Base-by-base conservation (phyloP, 441 rosid species). In the Oxalis stricta region DNA sequence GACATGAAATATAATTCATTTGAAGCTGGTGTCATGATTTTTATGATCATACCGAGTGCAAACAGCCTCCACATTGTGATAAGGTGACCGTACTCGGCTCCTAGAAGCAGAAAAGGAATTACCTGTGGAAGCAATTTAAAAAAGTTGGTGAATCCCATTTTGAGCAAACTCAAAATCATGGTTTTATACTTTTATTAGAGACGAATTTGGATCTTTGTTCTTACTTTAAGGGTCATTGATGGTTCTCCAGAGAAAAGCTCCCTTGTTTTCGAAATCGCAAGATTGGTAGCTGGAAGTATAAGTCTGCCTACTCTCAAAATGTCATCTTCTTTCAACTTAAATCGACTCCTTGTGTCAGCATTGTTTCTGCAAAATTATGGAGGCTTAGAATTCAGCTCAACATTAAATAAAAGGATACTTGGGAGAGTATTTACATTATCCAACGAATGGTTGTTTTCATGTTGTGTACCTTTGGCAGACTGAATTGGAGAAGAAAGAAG, bases 161-260 rank as follows among this genome's bases (percentile, higher is more conserved):
- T 12, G 19, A 47, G 33, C 56, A 47, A 14, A 15, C 18, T n/a
- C 2, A 30, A 34, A 29, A n/a, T n/a, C 19, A 32, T 22, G 18
- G 37, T 26, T 11, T 28, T 10, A 3, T 43, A 12, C 30, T 8
- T 31, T 2, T 33, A 20, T 31, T 4, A 31, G 19, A n/a, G n/a
- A n/a, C n/a, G n/a, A n/a, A n/a, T n/a, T n/a, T 28, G 46, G 37
- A 13, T 41, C 24, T 41, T 9, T 34, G 9, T 41, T 18, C 31
- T 48, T 73, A 89, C 97, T 64, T 77, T 82, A 40, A 89, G 88
- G 54, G 97, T 89, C 82, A 60, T 84, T 19, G 80, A 71, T 41
- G 96, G 96, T 55, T 89, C 98, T 32, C 98, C 98, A 3, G 98
- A 89, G 81, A 89, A 89, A 41, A 85, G 75, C 64, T 69, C 65